phyloP scores from a whole-genome alignment of 1,139 yeast species.

The Pichia norvegensis region DNA sequence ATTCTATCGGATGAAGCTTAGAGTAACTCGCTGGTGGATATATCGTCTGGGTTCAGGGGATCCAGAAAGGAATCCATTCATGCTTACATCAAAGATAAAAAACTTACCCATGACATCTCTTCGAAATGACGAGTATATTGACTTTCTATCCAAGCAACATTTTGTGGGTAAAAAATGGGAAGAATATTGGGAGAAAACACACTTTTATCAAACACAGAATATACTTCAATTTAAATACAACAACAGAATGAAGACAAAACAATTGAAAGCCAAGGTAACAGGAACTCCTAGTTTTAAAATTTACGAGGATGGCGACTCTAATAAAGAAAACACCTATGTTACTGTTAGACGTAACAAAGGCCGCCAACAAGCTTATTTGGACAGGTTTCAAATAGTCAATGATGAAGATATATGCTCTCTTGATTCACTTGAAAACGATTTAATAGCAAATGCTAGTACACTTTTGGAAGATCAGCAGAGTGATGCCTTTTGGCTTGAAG shows the following conservation, averaged over 20 bases:
- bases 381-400: not conserved
- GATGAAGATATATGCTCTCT: slow-evolving; percentile 1
- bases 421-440: slow-evolving; percentile 5
- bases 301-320: not conserved
- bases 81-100: slow-evolving; percentile 35
- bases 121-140: slow-evolving; percentile 19
- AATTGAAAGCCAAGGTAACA: not conserved
- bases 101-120: slow-evolving; percentile 34
- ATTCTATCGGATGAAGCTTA: slow-evolving; percentile 29
- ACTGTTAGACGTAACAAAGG: not conserved
- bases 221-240: no score
- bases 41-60: slow-evolving; percentile 25
- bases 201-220: no score
- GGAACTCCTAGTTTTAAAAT: not conserved
- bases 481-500: not conserved
- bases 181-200: slow-evolving; percentile 1
- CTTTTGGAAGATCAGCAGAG: not conserved
- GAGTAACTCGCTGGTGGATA: slow-evolving; percentile 38
- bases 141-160: slow-evolving; percentile 4
- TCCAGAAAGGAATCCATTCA: slow-evolving; percentile 31
- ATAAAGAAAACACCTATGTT: not conserved
- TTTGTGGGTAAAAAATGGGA: slow-evolving; percentile 2
- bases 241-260: no score
- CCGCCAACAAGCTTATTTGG: no score
- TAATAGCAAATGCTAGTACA: slow-evolving; percentile 1